These are phyloP conservation scores for Juglanconis sp. DNA, from an alignment of 2,329 filamentous ascomycete genomes.

Conservation along the genomic window DNA sequence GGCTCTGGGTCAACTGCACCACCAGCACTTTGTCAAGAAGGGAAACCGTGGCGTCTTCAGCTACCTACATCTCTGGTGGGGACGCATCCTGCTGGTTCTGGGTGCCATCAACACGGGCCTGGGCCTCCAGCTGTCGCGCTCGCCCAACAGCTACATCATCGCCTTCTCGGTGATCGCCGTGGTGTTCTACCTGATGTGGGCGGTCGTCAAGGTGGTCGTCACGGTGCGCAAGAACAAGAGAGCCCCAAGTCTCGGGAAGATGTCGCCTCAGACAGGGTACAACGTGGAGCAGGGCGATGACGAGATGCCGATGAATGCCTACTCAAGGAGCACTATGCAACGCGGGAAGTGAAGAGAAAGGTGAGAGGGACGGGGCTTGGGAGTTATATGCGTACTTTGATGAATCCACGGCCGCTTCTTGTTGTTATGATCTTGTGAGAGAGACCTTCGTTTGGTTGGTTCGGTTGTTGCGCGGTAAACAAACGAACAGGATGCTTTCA, in stretches of 20 bases:
- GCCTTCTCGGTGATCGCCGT: constrained; percentile 56
- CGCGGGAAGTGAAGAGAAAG: background rate
- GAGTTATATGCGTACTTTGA: no score
- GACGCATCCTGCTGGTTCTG: constrained; percentile 53
- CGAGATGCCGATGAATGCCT: constrained; percentile 7
- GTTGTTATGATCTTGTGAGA: no score
- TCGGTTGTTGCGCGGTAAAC: no score
- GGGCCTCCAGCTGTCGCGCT: constrained; percentile 49
- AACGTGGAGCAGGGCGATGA: constrained; percentile 6
- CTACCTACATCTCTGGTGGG: constrained; percentile 61
- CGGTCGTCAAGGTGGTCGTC: constrained; percentile 28
- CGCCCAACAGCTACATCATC: constrained; percentile 40
- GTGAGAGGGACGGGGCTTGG: background rate
- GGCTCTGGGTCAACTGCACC: constrained; percentile 55
- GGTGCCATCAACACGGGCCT: constrained; percentile 63
- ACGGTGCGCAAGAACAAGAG: constrained; percentile 2
- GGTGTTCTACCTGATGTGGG: constrained; percentile 45
- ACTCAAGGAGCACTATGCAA: background rate
- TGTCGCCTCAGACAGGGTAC: constrained; percentile 6
- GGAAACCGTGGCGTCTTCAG: constrained; percentile 48
- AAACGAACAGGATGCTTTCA: no score
- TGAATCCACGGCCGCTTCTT: no score
- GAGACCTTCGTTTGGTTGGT: no score
- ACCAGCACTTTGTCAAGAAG: constrained; percentile 48
- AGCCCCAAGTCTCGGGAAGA: background rate